Evolutionary conservation across 1,284 basidiomycete species (phyloP), one percentile per base, ranked within the genome.

Genomic region (Tetrapyrgos nigripes): DNA sequence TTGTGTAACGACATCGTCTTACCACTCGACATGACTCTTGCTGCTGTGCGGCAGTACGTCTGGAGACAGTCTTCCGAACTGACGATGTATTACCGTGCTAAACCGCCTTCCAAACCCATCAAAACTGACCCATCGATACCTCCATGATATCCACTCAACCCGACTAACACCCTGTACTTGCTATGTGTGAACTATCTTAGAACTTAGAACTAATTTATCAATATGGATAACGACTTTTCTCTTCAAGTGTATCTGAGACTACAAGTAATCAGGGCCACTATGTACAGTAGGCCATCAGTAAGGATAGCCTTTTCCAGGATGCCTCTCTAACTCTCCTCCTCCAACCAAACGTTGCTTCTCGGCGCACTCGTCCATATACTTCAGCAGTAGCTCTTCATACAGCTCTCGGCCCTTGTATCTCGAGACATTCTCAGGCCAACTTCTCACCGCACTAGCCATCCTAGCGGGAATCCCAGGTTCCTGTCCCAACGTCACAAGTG

Each of bases 21-120:
- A 28, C 91, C 94, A 26, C 78, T 91, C 27, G 86, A 91, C 59
- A 93, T 96, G 86, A 97, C 93, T 13, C 82, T 98, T 31, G 96
- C 92, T 3, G 91, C 91, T 28, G 89, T 96, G 55, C 86, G 92
- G 62, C 93, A 95, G 73, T 97, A 88, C 68, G 83, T 95, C 58
- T 94, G 94, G 94, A 83, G 85, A 68, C 88, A 89, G 63, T 79
- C 85, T n/a, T 82, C 81, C 11, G 96, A 97, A 74, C 79, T 97
- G 62, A 82, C 87, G 50, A 86, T 97, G 82, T 81, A 91, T 69
- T 97, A 97, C 73, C 83, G 94, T 28, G 45, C 51, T 26, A 58
- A 58, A 48, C 17, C 9, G 10, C 26, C 45, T 28, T 21, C 40
- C 26, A 24, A 23, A 10, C 8, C 35, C 14, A n/a, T 33, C 19